phyloP scores from a whole-genome alignment of 495 filamentous ascomycete species.

The Penicillium atrosanguineum region DNA sequence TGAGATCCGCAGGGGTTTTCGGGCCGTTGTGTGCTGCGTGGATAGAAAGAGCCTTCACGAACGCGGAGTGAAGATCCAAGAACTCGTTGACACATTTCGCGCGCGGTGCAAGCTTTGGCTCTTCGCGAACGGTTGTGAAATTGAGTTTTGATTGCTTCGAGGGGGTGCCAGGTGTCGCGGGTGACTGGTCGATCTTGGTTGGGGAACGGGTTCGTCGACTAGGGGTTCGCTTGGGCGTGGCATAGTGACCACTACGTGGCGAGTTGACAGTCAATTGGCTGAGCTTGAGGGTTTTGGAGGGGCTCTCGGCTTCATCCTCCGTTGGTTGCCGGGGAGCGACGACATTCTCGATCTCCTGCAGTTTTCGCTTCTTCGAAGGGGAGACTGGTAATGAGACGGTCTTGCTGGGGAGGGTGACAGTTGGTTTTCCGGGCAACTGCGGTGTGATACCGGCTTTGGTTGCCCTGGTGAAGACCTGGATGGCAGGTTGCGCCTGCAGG shows the following conservation, averaged over 20 bases:
- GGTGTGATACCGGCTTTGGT: conserved; percentile 39
- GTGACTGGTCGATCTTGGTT: conserved; percentile 8
- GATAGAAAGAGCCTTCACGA: conserved; percentile 39
- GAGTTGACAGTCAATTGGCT: conserved; percentile 38
- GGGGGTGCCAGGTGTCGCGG: conserved; percentile 25
- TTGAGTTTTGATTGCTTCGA: conserved; percentile 33
- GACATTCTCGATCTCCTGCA: conserved; percentile 42
- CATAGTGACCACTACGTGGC: conserved; percentile 40
- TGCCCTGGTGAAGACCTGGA: conserved; percentile 43
- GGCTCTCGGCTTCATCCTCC: conserved; percentile 29
- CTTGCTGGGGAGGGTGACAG: conserved; percentile 14
- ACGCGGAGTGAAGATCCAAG: conserved; percentile 35
- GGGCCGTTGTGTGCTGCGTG: conserved; percentile 43
- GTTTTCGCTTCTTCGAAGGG: conserved; percentile 49
- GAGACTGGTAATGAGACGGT: conserved; percentile 29
- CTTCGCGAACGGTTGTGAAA: conserved; percentile 15
- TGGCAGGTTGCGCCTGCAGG: conserved; percentile 33
- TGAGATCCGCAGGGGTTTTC: conserved; percentile 36
- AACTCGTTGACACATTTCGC: conserved; percentile 35
- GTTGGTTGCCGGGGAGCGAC: conserved; percentile 15
- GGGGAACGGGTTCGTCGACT: conserved; percentile 18
- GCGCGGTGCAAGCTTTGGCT: conserved; percentile 21
- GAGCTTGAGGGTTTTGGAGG: conserved; percentile 43
- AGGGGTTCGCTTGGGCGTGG: conserved; percentile 22
- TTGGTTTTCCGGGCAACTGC: conserved; percentile 7